Conservation (phyloP, 768 basidiomycete species). For the Lentinula sp. region DNA sequence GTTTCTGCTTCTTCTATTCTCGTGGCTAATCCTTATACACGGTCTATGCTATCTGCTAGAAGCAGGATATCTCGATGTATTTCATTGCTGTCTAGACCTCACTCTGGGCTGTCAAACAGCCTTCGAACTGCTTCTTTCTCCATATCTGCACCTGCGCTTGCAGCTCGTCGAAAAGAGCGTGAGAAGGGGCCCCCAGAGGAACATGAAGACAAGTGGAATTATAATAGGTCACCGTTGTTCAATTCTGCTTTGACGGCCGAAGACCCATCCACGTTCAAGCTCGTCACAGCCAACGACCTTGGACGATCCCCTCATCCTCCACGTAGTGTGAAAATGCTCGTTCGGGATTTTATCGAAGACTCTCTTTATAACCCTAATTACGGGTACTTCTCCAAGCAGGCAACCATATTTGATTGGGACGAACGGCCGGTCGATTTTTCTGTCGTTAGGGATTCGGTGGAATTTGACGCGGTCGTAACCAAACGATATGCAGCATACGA, state of each 20-base stretch:
- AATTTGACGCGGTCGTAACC: conserved; percentile 83
- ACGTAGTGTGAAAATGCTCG: conserved; percentile 83
- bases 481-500: conserved; percentile 71
- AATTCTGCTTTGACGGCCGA: conserved; percentile 38
- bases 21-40: not conserved
- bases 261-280: conserved; percentile 34
- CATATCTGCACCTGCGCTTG: not conserved
- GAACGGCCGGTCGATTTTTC: conserved; percentile 63
- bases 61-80: not conserved
- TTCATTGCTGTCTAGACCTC: not conserved
- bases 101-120: not conserved
- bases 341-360: conserved; percentile 95
- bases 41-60: conserved; percentile 4
- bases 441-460: conserved; percentile 54
- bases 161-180: not conserved
- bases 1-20: too few relatives aligned
- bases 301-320: conserved; percentile 57
- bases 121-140: not conserved
- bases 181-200: not conserved
- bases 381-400: conserved; percentile 94
- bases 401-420: conserved; percentile 76
- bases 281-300: conserved; percentile 69
- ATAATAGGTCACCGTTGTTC: conserved; percentile 59
- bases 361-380: conserved; percentile 95
- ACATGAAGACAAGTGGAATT: conserved; percentile 69